A percentile compares a stretch with the other conserved stretches of the same genome.
Conservation (phyloP, 192 early-diverging fungal genomes). For the Podila horticola region DNA sequence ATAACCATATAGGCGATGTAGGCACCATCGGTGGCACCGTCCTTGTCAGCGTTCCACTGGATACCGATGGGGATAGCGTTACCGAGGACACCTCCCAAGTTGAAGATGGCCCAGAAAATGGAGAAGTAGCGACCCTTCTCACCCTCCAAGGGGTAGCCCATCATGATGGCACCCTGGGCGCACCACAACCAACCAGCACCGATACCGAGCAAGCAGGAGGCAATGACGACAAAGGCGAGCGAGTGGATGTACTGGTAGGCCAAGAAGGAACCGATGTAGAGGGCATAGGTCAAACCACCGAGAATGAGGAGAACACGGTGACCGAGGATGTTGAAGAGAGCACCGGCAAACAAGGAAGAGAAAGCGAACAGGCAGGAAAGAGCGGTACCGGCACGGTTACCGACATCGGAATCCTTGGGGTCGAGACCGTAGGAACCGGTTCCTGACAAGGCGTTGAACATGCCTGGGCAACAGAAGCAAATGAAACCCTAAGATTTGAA, state of each 20-base stretch:
- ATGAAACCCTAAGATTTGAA: slow-evolving; percentile 70
- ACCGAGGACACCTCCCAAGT: slow-evolving; percentile 81
- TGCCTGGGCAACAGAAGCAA: slow-evolving; percentile 81
- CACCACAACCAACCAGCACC: slow-evolving; percentile 81
- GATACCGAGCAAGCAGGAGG: slow-evolving; percentile 83
- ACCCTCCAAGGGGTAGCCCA: slow-evolving; percentile 83
- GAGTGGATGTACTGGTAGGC: slow-evolving; percentile 67
- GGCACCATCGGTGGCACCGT: slow-evolving; percentile 67
- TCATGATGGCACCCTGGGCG: slow-evolving; percentile 85
- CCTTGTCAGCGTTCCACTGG: slow-evolving; percentile 66
- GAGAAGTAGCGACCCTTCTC: slow-evolving; percentile 86
- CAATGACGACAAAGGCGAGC: slow-evolving; percentile 70
- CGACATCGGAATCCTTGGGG: slow-evolving; percentile 56
- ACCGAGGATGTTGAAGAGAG: slow-evolving; percentile 82
- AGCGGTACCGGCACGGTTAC: slow-evolving; percentile 77
- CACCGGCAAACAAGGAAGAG: slow-evolving; percentile 80
- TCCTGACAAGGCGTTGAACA: slow-evolving; percentile 76
- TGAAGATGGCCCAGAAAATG: slow-evolving; percentile 91
- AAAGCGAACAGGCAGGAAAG: slow-evolving; percentile 80
- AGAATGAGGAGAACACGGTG: slow-evolving; percentile 72
- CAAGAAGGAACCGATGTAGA: slow-evolving; percentile 83
- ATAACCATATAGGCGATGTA: slow-evolving; percentile 80
- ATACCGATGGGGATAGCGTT: slow-evolving; percentile 76
- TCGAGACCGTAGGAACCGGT: slow-evolving; percentile 38
- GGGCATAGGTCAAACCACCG: slow-evolving; percentile 76